Conservation (phyloP, 1,139 yeast species). For the Trichomonascaceae sp. region DNA sequence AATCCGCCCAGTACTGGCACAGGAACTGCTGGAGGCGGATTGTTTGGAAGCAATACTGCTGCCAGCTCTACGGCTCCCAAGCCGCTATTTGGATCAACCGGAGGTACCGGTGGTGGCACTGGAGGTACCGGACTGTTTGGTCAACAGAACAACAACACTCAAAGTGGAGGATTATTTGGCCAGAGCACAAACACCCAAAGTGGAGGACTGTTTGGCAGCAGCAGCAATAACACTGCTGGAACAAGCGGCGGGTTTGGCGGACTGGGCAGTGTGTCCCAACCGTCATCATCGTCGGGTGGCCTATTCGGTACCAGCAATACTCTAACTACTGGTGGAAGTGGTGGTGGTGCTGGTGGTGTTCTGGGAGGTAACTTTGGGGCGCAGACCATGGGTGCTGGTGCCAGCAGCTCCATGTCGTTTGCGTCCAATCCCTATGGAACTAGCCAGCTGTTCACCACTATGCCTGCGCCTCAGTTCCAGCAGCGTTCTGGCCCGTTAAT, state of each 20-base stretch:
- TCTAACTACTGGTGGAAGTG: slow-evolving; percentile 13
- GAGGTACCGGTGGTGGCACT: slow-evolving; percentile 6
- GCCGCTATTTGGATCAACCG: neutral
- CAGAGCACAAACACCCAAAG: slow-evolving; percentile 4
- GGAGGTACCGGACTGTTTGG: slow-evolving; percentile 22
- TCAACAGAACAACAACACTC: slow-evolving; percentile 9
- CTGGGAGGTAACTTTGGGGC: neutral
- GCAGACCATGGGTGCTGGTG: neutral
- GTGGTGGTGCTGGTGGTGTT: slow-evolving; percentile 2
- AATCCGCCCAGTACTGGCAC: slow-evolving; percentile 11
- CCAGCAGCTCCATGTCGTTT: neutral
- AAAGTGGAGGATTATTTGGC: slow-evolving; percentile 24
- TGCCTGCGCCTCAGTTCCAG: neutral
- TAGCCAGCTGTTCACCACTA: slow-evolving; percentile 40
- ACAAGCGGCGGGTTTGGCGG: slow-evolving; percentile 6
- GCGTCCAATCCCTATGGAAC: slow-evolving; percentile 52
- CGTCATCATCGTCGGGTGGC: too few relatives aligned
- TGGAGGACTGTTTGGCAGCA: neutral
- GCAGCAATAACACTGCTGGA: slow-evolving; percentile 5
- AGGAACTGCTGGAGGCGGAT: slow-evolving; percentile 6
- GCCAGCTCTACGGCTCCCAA: slow-evolving; percentile 7
- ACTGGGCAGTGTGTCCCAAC: slow-evolving; percentile 2
- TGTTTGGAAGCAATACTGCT: slow-evolving; percentile 18
- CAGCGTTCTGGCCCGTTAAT: slow-evolving; percentile 5
- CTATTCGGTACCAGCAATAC: slow-evolving; percentile 12